Conservation (phyloP, 768 basidiomycete species). For the Naganishia onofrii region DNA sequence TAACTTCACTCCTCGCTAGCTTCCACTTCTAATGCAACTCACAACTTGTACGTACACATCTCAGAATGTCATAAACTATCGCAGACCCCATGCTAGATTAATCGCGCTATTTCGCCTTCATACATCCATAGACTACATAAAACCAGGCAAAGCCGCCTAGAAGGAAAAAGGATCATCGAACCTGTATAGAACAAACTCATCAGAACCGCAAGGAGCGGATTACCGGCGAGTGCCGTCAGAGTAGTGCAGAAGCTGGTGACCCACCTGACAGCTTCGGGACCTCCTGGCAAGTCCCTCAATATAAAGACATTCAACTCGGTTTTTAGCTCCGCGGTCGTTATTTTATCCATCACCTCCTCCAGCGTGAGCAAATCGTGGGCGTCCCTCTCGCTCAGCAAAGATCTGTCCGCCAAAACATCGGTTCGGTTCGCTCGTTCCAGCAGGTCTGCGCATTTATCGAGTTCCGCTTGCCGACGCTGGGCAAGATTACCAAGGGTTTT, state of each 20-base stretch:
- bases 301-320: conserved; percentile 88
- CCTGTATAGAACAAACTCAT: neutral
- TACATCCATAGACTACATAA: neutral
- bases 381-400: conserved; percentile 69
- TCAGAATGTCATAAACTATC: conserved; percentile 4
- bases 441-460: conserved; percentile 70
- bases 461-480: conserved; percentile 69
- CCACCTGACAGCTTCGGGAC: conserved; percentile 35
- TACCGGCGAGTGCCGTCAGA: neutral
- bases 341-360: conserved; percentile 69
- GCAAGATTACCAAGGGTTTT: conserved; percentile 86
- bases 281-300: conserved; percentile 67
- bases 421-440: conserved; percentile 74
- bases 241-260: neutral
- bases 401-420: conserved; percentile 72
- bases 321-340: conserved; percentile 76
- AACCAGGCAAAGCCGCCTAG: neutral
- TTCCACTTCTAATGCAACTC: too few relatives aligned
- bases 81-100: neutral
- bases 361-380: conserved; percentile 70
- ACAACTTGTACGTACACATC: neutral
- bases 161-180: conserved; percentile 17
- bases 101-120: neutral
- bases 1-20: too few relatives aligned
- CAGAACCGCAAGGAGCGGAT: neutral